Percentiles rank a stretch among this genome's conserved stretches.
Conservation (phyloP, 2,329 filamentous ascomycete species). For the Pestalotiopsis sp. region DNA sequence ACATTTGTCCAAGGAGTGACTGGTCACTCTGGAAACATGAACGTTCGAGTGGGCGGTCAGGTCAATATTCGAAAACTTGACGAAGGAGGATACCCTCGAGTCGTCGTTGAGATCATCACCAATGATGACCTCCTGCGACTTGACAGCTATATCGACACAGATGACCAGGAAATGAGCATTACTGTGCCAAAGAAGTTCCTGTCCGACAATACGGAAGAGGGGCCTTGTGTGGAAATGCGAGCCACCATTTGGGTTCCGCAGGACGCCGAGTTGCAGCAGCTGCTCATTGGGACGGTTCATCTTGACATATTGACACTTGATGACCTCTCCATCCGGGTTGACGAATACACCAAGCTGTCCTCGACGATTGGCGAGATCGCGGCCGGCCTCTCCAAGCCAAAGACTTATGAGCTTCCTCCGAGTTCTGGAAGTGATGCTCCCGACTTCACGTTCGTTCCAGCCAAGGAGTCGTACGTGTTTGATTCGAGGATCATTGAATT, state of each 20-base stretch:
- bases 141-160: slow-evolving; percentile 34
- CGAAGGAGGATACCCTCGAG: slow-evolving; percentile 34
- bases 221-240: slow-evolving; percentile 51
- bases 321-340: slow-evolving; percentile 36
- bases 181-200: slow-evolving; percentile 38
- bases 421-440: slow-evolving; percentile 1
- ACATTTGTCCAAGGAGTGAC: slow-evolving; percentile 41
- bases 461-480: slow-evolving; percentile 41
- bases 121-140: slow-evolving; percentile 46
- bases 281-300: slow-evolving; percentile 37
- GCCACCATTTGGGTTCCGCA: slow-evolving; percentile 50
- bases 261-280: slow-evolving; percentile 36
- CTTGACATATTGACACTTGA: slow-evolving; percentile 43
- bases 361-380: slow-evolving; percentile 42
- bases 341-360: slow-evolving; percentile 36
- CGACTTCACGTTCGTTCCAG: slow-evolving; percentile 27
- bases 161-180: slow-evolving; percentile 41
- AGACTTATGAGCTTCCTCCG: slow-evolving; percentile 21
- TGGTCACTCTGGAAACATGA: slow-evolving; percentile 25
- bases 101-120: slow-evolving; percentile 47
- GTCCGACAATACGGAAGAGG: slow-evolving; percentile 24
- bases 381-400: slow-evolving; percentile 32
- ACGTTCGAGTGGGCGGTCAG: slow-evolving; percentile 45
- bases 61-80: slow-evolving; percentile 44
- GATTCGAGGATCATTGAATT: slow-evolving; percentile 45